phyloP scores from a whole-genome alignment of 306 rosid species.

The Lathyrus tuberosus region DNA sequence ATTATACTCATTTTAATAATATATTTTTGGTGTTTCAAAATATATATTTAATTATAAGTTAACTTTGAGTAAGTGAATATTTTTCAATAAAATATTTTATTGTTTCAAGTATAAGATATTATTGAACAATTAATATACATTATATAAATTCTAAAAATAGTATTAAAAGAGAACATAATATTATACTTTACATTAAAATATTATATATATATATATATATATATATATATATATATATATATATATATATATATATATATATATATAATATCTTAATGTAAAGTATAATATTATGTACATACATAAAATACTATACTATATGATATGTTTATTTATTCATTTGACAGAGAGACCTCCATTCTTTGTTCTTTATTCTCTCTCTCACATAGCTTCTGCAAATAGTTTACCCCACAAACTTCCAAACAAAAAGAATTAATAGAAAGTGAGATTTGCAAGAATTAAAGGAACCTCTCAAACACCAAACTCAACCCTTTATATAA shows the following conservation, averaged over 20 bases:
- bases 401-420: constrained; percentile 84
- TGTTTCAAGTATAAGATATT: constrained; percentile 25
- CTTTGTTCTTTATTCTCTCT: constrained; percentile 31
- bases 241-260: no score
- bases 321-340: constrained; percentile 39
- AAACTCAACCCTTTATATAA: constrained; percentile 41
- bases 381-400: constrained; percentile 47
- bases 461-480: constrained; percentile 36
- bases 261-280: no score
- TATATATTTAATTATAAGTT: not conserved
- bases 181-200: no score
- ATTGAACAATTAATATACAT: not conserved
- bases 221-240: no score
- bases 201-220: no score
- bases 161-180: not conserved
- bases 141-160: constrained; percentile 33
- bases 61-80: not conserved
- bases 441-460: constrained; percentile 76
- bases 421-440: constrained; percentile 87
- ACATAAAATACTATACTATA: not conserved
- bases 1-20: no score
- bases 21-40: not conserved
- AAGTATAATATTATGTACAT: not conserved
- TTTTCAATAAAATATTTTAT: not conserved
- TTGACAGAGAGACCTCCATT: constrained; percentile 71